Evolutionary conservation across 2,329 filamentous ascomycete genomes (phyloP), one percentile per base, ranked within the genome.

Genomic region (Aspergillus proliferans): DNA sequence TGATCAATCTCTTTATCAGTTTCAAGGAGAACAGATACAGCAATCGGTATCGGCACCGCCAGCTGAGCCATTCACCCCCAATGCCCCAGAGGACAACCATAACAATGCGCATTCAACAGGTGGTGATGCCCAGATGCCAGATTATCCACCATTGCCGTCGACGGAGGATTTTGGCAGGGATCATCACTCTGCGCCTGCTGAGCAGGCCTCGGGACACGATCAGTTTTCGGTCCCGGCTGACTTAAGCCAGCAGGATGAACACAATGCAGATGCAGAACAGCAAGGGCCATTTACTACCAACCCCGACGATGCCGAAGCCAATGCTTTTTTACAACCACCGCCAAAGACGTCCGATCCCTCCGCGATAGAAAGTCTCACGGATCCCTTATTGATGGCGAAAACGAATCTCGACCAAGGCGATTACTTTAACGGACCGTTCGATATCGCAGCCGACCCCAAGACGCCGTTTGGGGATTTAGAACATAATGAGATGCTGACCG

Each of bases 401-500:
- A 50, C 62, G 39, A 52, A 46, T 28, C 49, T 61, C 34, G 65
- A 68, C 4, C 59, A 67, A 38, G 54, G 62, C 36, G 65, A 66
- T 15, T 58, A 71, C 34, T 65, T 71, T 22, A 58, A 7, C 9
- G 26, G 66, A 15, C 48, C 69, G 14, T 66, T 69, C 45, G 68
- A 70, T 43, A 56, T 67, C 36, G 57, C 60, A 14, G 56, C 57
- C 12, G 58, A 57, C 33, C 61, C 68, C 3, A 66, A 63, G 49
- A 64, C 62, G 42, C 59, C 67, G 12, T 59, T 69, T 26, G 69
- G 69, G 36, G 65, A 65, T 28, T 57, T 71, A 5, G 60, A 69
- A 22, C 69, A 71, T 26, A 68, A 70, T 49, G 69, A 71, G 40
- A 59, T 72, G 47, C 59, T 72, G 21, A 65, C 64, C 2, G 63